phyloP scores from a whole-genome alignment of 1,284 basidiomycete genomes.

The Ustilago cynodontis region DNA sequence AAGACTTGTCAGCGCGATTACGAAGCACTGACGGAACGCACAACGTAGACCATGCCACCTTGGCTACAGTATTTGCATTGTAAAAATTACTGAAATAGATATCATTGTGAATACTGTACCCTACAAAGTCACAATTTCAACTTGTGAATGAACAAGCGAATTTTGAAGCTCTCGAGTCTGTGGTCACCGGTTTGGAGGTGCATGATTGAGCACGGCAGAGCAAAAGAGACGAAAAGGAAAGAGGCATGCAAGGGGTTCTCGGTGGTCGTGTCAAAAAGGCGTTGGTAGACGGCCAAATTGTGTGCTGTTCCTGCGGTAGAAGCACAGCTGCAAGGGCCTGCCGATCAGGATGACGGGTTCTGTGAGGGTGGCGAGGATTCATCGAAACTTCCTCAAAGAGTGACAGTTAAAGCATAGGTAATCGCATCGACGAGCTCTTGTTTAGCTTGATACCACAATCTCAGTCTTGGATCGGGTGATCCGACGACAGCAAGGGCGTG shows the following conservation, averaged over 20 bases:
- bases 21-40: neutral
- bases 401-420: no score
- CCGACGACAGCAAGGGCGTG: neutral
- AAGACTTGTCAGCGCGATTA: neutral
- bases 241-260: neutral
- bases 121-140: neutral
- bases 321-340: neutral
- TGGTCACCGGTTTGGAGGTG: neutral
- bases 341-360: neutral
- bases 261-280: neutral
- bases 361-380: neutral
- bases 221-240: neutral
- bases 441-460: no score
- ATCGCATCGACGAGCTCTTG: no score
- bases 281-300: neutral
- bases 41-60: neutral
- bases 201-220: neutral
- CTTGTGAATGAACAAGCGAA: neutral
- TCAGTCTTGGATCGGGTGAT: neutral
- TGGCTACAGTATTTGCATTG: neutral
- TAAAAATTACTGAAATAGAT: neutral
- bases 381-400: no score
- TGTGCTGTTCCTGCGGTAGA: conserved; percentile 18
- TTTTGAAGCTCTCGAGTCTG: neutral
- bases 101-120: neutral